Evolutionary conservation across 108 stramenopile species (phyloP), one percentile per base, ranked within the genome.

Genomic region (Fragilaria radians): DNA sequence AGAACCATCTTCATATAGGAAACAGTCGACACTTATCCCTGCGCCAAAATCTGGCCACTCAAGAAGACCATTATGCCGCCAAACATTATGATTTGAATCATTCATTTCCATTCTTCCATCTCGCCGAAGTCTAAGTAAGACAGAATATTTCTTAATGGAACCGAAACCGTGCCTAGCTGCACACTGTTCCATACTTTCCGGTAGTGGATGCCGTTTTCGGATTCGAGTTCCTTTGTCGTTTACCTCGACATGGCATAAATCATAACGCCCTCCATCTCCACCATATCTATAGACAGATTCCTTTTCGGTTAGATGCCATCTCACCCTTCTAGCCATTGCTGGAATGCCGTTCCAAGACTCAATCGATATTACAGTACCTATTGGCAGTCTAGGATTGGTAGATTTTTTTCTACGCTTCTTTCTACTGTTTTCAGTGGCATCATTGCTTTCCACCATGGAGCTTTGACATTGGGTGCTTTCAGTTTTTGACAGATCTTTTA

Each of bases 41-140:
- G 88, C 84, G 27, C 86, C 86, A 68, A 85, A 93, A 64, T 89
- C 88, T 18, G 92, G 92, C 78, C 78, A 81, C 58, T 93, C 92
- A 52, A 93, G n/a, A 2, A 93, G 66, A 28, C 86, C 91, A 32
- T 81, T 72, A 34, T 64, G 73, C 7, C 24, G 28, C 22, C 32
- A 46, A 47, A 67, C 71, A 7, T 46, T 36, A 2, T 26, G 21
- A 45, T 53, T 63, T 19, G 48, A 53, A 18, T 65, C 31, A n/a
- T 30, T 45, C 18, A 7, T 47, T 47, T 32, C 17, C 5, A 32
- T 19, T 45, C 27, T 55, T 23, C 33, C 56, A 21, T 21, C 46
- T 47, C 58, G 32, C 55, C 57, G 26, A 30, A 91, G 46, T 22
- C 89, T 67, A 9, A 91, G 69, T 36, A 91, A 52, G 29, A 91